phyloP scores from a whole-genome alignment of 2,329 filamentous ascomycete genomes.

The Aspergillus piperis region DNA sequence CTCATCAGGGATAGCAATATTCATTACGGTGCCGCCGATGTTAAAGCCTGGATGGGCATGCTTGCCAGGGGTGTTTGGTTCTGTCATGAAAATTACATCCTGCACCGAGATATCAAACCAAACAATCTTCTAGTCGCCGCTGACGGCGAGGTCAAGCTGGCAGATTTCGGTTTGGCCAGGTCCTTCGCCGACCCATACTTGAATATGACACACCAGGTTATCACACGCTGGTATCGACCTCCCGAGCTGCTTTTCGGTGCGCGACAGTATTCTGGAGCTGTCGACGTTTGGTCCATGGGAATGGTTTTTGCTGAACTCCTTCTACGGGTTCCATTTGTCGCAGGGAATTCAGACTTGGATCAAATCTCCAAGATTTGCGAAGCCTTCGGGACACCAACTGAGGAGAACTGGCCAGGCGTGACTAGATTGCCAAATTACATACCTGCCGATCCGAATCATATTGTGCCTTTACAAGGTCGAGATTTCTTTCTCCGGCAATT shows the following conservation, averaged over 20 bases:
- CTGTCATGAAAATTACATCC: conserved; percentile 89
- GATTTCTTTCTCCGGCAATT: conserved; percentile 77
- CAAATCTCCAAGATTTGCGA: conserved; percentile 83
- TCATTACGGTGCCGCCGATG: conserved; percentile 81
- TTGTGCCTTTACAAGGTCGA: conserved; percentile 61
- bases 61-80: conserved; percentile 90
- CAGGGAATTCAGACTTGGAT: conserved; percentile 80
- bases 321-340: conserved; percentile 77
- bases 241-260: conserved; percentile 92
- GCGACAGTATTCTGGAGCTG: conserved; percentile 82
- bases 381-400: conserved; percentile 83
- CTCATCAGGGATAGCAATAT: conserved; percentile 85
- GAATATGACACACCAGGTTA: conserved; percentile 90
- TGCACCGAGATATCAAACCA: conserved; percentile 98
- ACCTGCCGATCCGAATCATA: conserved; percentile 60
- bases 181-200: conserved; percentile 85
- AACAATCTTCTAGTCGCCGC: conserved; percentile 96
- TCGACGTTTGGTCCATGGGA: conserved; percentile 93
- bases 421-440: conserved; percentile 77
- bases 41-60: conserved; percentile 99
- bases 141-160: conserved; percentile 90
- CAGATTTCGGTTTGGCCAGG: conserved; percentile 94
- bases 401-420: conserved; percentile 95
- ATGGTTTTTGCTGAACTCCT: conserved; percentile 91
- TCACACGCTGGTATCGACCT: conserved; percentile 95